phyloP scores from a whole-genome alignment of 768 basidiomycete species.

The Mycena polygramma region DNA sequence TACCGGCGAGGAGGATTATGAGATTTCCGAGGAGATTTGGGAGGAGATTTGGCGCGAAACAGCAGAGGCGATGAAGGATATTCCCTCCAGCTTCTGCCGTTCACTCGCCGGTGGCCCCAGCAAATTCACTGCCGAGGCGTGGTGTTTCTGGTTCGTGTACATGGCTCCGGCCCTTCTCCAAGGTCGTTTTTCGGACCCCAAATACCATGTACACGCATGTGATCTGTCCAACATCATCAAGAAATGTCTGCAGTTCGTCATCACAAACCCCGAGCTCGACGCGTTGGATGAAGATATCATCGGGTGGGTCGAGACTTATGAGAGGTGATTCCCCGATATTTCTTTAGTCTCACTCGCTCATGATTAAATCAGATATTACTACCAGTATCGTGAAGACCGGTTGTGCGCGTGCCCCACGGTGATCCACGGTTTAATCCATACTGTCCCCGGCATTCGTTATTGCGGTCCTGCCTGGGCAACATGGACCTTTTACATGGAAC shows the following conservation, averaged over 20 bases:
- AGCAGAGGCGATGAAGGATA: slow-evolving; percentile 39
- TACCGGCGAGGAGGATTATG: too few relatives aligned
- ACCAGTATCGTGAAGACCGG: slow-evolving; percentile 44
- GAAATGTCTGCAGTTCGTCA: background rate
- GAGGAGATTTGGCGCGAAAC: slow-evolving; percentile 40
- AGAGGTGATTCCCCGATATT: too few relatives aligned
- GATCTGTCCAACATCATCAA: background rate
- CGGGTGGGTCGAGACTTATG: too few relatives aligned
- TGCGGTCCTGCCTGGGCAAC: slow-evolving; percentile 51
- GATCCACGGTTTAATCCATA: slow-evolving; percentile 51
- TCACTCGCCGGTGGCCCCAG: slow-evolving; percentile 43
- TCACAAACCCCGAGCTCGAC: background rate
- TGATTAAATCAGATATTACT: too few relatives aligned
- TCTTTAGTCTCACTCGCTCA: too few relatives aligned
- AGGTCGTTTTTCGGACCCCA: slow-evolving; percentile 3
- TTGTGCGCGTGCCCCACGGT: slow-evolving; percentile 47
- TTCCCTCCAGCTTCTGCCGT: slow-evolving; percentile 50
- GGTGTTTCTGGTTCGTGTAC: slow-evolving; percentile 50
- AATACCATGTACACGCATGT: slow-evolving; percentile 5
- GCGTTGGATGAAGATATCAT: too few relatives aligned
- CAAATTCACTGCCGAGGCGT: slow-evolving; percentile 51
- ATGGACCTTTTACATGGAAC: slow-evolving; percentile 45
- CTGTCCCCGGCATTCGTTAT: slow-evolving; percentile 45
- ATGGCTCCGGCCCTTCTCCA: background rate
- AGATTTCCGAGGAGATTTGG: slow-evolving; percentile 46